Evolutionary conservation across 73 alveolate species (phyloP).

Genomic region (Urostyla sp.): DNA sequence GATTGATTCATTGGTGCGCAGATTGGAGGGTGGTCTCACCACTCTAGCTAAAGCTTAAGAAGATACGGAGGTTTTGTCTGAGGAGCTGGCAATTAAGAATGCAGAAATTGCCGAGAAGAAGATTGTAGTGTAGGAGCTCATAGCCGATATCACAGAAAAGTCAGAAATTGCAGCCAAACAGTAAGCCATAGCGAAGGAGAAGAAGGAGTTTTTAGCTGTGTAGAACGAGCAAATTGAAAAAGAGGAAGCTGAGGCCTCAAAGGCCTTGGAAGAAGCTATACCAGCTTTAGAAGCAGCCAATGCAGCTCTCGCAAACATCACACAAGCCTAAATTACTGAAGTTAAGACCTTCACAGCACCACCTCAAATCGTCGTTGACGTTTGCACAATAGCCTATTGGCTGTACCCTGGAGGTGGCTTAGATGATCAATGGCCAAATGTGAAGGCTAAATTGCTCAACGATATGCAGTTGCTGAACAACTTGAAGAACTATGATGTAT

Average conservation of each 20-base stretch:
- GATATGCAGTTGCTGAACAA: conserved; percentile 71
- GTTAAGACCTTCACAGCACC: conserved; percentile 77
- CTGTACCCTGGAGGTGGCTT: conserved; percentile 78
- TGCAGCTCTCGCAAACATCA: conserved; percentile 68
- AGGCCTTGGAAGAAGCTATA: conserved; percentile 80
- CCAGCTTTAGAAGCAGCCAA: conserved; percentile 89
- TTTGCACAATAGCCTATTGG: conserved; percentile 65
- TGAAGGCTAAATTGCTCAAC: conserved; percentile 73
- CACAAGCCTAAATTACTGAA: conserved; percentile 77
- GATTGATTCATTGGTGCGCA: conserved; percentile 81
- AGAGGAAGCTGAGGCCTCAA: conserved; percentile 81
- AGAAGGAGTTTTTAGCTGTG: conserved; percentile 76
- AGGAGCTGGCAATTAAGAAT: conserved; percentile 81
- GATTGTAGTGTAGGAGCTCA: conserved; percentile 77
- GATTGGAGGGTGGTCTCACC: conserved; percentile 94
- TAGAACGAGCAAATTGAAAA: conserved; percentile 73
- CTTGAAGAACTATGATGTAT: conserved; percentile 72
- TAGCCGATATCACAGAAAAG: conserved; percentile 82
- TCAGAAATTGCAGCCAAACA: conserved; percentile 79
- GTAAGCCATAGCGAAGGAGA: conserved; percentile 77
- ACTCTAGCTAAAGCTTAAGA: conserved; percentile 94
- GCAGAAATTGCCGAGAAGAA: conserved; percentile 81
- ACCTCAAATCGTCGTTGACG: conserved; percentile 76
- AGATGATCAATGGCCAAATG: conserved; percentile 85
- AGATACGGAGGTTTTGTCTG: conserved; percentile 87